A percentile compares a stretch with the other conserved stretches of the same genome.
These are phyloP conservation scores for Platanthera zijinensis DNA, from an alignment of 106 monocot genomes.

Conservation along the genomic window DNA sequence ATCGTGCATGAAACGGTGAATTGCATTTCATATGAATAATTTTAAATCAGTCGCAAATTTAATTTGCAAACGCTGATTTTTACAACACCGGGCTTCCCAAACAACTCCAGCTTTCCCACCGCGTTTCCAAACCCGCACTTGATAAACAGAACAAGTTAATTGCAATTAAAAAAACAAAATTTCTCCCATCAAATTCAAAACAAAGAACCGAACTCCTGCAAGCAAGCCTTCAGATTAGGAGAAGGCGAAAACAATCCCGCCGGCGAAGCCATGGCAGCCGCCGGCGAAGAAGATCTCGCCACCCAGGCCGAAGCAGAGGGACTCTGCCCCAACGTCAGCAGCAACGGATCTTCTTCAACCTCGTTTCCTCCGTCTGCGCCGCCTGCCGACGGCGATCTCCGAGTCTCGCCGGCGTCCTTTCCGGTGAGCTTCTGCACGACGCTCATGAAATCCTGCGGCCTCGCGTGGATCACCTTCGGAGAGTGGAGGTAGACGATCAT, in stretches of 20 bases:
- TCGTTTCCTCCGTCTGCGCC: not conserved
- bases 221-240: not conserved
- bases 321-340: constrained; percentile 3
- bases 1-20: too few species aligned
- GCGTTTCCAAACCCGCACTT: too few species aligned
- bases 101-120: not conserved
- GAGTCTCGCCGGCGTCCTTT: not conserved
- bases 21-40: too few species aligned
- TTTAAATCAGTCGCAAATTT: not conserved
- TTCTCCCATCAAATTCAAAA: not conserved
- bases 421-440: constrained; percentile 15
- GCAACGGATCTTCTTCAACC: constrained; percentile 1
- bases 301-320: not conserved
- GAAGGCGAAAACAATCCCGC: not conserved
- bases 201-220: constrained; percentile 1
- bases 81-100: not conserved
- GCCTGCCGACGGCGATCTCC: not conserved
- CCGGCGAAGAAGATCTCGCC: not conserved
- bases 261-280: not conserved
- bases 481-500: constrained; percentile 10
- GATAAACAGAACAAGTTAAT: too few species aligned
- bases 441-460: constrained; percentile 14
- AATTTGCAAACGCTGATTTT: not conserved
- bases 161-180: too few species aligned
- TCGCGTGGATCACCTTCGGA: constrained; percentile 15